Evolutionary conservation across 805 yeast genomes (phyloP).

Genomic region (Teunomyces atbi): DNA sequence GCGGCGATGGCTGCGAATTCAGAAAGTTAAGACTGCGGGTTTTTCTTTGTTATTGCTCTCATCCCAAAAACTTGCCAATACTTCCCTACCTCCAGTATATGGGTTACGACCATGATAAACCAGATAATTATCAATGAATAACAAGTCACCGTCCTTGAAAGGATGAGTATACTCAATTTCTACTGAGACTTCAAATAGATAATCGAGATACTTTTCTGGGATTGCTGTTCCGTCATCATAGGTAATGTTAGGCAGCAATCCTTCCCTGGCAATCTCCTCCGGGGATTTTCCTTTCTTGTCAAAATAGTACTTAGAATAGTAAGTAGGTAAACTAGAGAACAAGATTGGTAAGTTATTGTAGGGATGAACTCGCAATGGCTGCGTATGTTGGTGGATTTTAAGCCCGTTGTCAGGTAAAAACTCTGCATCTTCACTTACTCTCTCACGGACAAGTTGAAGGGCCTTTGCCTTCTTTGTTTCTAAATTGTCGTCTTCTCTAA

Average conservation of each 20-base stretch:
- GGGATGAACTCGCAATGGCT: conserved; percentile 8
- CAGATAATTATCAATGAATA: conserved; percentile 19
- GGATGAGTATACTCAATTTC: conserved; percentile 18
- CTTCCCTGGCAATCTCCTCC: neutral
- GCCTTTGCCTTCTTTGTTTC: conserved; percentile 7
- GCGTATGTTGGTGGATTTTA: conserved; percentile 10
- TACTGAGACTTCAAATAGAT: conserved; percentile 15
- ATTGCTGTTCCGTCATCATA: conserved; percentile 19
- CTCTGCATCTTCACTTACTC: conserved; percentile 9
- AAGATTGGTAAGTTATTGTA: conserved; percentile 12
- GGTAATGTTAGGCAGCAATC: conserved; percentile 7
- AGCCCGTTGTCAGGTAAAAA: conserved; percentile 7
- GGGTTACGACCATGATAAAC: conserved; percentile 23
- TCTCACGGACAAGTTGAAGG: conserved; percentile 4
- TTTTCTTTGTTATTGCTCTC: neutral
- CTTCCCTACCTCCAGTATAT: conserved; percentile 16
- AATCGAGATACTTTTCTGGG: conserved; percentile 19
- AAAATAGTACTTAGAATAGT: conserved; percentile 13
- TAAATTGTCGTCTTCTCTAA: conserved; percentile 2
- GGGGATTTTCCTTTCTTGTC: conserved; percentile 1
- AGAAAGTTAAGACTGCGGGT: neutral
- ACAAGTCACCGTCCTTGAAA: conserved; percentile 18
- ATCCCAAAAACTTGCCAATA: conserved; percentile 22
- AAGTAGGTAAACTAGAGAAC: conserved; percentile 21
- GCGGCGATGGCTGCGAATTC: neutral